Conservation (phyloP, 164 flowering plant genomes). For the Tetrastigma voinierianum region DNA sequence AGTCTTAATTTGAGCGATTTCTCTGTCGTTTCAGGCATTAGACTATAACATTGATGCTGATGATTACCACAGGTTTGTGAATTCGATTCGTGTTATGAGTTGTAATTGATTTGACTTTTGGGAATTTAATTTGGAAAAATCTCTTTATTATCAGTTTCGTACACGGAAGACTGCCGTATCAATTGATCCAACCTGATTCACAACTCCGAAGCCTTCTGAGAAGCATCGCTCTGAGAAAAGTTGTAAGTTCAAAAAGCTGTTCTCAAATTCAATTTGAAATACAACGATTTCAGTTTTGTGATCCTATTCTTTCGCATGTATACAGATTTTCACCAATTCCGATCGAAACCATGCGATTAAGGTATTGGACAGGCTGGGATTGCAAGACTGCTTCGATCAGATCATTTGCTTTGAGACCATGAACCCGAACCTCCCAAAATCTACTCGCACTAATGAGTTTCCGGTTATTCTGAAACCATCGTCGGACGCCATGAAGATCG, state of each 20-base stretch:
- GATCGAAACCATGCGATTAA: conserved; percentile 66
- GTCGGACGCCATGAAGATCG: conserved; percentile 62
- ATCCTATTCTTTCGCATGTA: background rate
- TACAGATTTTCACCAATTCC: conserved; percentile 84
- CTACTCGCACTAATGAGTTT: conserved; percentile 54
- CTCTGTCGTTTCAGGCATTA: conserved; percentile 36
- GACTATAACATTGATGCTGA: conserved; percentile 54
- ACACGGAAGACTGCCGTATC: conserved; percentile 92
- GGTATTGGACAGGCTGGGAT: conserved; percentile 57
- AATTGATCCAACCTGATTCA: conserved; percentile 58
- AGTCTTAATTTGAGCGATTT: background rate
- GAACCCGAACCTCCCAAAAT: conserved; percentile 62
- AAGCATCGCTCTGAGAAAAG: conserved; percentile 66
- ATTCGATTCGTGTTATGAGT: too few relatives aligned
- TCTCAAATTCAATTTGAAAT: too few relatives aligned
- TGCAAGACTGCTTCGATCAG: conserved; percentile 75
- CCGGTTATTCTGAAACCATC: conserved; percentile 87
- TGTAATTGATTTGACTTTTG: too few relatives aligned
- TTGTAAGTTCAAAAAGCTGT: conserved; percentile 35
- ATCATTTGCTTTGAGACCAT: conserved; percentile 89
- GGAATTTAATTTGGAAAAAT: background rate
- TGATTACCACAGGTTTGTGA: conserved; percentile 57
- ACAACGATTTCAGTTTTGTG: background rate
- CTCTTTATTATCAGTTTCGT: conserved; percentile 51
- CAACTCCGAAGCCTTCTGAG: conserved; percentile 55